Evolutionary conservation across 2,329 filamentous ascomycete genomes (phyloP), one percentile per base, ranked within the genome.

Genomic region (Fusarium sp.): DNA sequence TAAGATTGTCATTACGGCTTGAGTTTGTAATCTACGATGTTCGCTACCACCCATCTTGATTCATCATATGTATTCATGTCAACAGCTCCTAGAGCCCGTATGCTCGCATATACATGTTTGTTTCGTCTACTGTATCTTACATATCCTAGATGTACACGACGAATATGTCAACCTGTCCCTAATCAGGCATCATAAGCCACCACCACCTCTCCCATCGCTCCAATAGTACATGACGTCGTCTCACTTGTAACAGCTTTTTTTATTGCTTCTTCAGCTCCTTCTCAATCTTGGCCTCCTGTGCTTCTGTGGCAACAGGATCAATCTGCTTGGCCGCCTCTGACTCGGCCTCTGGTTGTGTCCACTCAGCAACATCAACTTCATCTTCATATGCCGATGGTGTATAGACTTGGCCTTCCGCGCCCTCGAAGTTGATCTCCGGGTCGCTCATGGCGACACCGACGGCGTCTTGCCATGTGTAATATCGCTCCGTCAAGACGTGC

Each of bases 381-480:
- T 82, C 82, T 75, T 83, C 81, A 57, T 81, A 83, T 34, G 78
- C 79, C 26, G 76, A 75, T 4, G 88, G 88, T n/a, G 78, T 85
- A 78, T 89, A 91, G 13, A 86, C 83, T 42, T 84, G 82, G 8
- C 84, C 86, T 6, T 84, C 77, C 38, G 84, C 84, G 36, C 85
- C 86, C 15, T 79, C 72, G 32, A 93, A 81, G 78, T 93, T 84
- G 76, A 95, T 86, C 81, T 94, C 91, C 10, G 88, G 87, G 79
- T 96, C 93, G 14, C 84, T 79, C 83, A 88, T 86, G 12, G 92
- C 93, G 72, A 93, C 84, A 67, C 88, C 84, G 56, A 89, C 84
- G 28, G 94, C 94, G 79, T 95, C 93, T 79, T 94, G 88, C 93
- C 94, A 98, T 15, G 93, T 89, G 84, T 98, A 96, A 85, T 90